phyloP scores from a whole-genome alignment of 345 rosid genomes.

The Eutrema japonicum region DNA sequence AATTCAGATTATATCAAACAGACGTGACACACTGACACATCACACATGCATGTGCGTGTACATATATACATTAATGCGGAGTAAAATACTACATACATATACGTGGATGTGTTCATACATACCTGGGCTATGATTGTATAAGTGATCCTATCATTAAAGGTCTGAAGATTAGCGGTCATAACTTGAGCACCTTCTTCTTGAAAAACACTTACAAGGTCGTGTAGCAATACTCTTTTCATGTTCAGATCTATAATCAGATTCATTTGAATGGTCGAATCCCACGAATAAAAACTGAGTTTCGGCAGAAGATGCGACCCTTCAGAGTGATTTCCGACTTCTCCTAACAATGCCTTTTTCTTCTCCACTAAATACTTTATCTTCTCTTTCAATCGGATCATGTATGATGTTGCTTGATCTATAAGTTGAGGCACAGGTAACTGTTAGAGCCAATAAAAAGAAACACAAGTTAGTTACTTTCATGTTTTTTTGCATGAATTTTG shows the following conservation, averaged over 20 bases:
- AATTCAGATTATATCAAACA: not conserved
- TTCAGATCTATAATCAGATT: conserved; percentile 21
- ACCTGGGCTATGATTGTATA: conserved; percentile 34
- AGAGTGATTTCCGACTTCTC: not conserved
- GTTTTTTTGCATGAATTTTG: conserved; percentile 12
- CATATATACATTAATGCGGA: too few species aligned
- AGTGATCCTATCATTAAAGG: conserved; percentile 21
- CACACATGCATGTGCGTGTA: not conserved
- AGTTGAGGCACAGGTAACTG: conserved; percentile 37
- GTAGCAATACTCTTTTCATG: conserved; percentile 30
- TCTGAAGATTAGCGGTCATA: conserved; percentile 34
- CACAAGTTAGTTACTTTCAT: not conserved
- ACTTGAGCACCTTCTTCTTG: conserved; percentile 44
- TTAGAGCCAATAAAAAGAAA: conserved; percentile 2
- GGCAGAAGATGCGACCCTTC: conserved; percentile 26
- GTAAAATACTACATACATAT: not conserved
- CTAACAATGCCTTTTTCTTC: conserved; percentile 31
- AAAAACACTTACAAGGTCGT: conserved; percentile 35
- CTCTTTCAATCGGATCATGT: conserved; percentile 33
- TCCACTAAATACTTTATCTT: conserved; percentile 19
- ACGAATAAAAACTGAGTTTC: conserved; percentile 15
- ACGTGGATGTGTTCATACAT: not conserved
- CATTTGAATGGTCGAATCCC: conserved; percentile 37
- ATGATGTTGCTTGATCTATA: conserved; percentile 29
- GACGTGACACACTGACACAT: not conserved